Base-by-base conservation (phyloP, 2,329 filamentous ascomycete genomes). In the Pseudopyricularia javanii region DNA sequence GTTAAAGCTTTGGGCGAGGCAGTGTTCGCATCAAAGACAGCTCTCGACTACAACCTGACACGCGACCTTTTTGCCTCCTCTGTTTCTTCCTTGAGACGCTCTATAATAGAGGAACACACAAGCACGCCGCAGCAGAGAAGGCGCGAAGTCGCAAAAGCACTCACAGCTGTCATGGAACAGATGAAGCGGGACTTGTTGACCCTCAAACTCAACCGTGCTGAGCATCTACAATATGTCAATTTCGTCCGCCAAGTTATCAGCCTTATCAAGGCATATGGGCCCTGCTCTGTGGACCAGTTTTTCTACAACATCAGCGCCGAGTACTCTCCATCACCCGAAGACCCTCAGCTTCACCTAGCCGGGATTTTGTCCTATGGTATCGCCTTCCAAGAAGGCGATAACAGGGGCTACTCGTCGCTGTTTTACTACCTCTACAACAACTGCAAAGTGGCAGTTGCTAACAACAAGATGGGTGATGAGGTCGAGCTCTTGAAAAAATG, bases 341-440 rank as follows among this genome's bases (percentile, higher is more conserved):
- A 82, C 47, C 78, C 78, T 2, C 71, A 76, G 35, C 67, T 82
- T 4, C 78, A 80, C 55, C 71, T 75, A 24, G 78, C 78, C 4
- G 71, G 70, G 4, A 76, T 82, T 59, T 60, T 77, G 15, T 74
- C 76, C 2, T 82, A 79, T 60, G 79, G 76, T 1, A 64, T 81
- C 32, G 72, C 74, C 40, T 63, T 82, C 15, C 67, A 69, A 37
- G 78, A 82, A 55, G 74, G 71, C 2, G 78, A 80, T 52, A 59
- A 63, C 2, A 70, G 68, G 30, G 73, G 72, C 4, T 63, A 64
- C 6, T 69, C 73, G 17, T 71, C 74, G 52, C 68, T 82, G 3
- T 82, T 82, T 59, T 75, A 75, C 61, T 77, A 79, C 54, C 66
- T 82, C 2, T 75, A 74, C 59, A 76, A 76, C 57, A 79, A 75